Base-by-base conservation (phyloP, 441 rosid genomes). In the Metrosideros polymorpha region DNA sequence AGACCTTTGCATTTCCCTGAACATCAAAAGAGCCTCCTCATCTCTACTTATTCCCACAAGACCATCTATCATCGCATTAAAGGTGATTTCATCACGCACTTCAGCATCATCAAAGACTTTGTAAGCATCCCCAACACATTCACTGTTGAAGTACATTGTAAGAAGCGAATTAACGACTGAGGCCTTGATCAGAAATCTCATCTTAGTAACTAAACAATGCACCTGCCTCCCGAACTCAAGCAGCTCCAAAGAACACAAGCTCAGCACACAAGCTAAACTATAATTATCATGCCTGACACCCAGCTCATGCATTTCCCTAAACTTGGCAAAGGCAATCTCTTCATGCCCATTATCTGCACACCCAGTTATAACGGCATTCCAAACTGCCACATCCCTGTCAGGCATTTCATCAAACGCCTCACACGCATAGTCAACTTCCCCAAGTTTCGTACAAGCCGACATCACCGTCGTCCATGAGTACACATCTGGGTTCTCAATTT, bases 361-460 rank as follows among this genome's bases (percentile, higher is more conserved):
- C 84, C 98, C 97, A 19, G 95, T 95, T 84, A 96, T 91, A 94
- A 96, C 89, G 10, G 96, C 97, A 83, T 96, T 96, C 96, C 98
- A 95, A 35, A 93, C 86, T 0, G 94, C 91, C 84, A 91, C 92
- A 71, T 91, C 92, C 85, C 87, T 91, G 0, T 83, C 61, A 19
- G 92, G 94, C 92, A 93, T 91, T 90, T 89, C 83, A 90, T 91
- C 95, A 43, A 96, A 94, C 92, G 92, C 17, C 87, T 93, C 71
- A 45, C 88, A 91, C 5, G 98, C 97, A 87, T 89, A 91, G 27
- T 77, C 89, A 18, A 93, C 83, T 25, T 90, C 87, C 5, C 94
- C 94, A 86, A 91, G 85, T 91, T 92, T 95, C 1, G 87, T 29
- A 63, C 93, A 87, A 0, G 93, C 92, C 8, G 95, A 91, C 9